Evolutionary conservation across 2,329 filamentous ascomycete genomes (phyloP), one percentile per base, ranked within the genome.

Genomic region (Coniosporium tulheliwenetii): DNA sequence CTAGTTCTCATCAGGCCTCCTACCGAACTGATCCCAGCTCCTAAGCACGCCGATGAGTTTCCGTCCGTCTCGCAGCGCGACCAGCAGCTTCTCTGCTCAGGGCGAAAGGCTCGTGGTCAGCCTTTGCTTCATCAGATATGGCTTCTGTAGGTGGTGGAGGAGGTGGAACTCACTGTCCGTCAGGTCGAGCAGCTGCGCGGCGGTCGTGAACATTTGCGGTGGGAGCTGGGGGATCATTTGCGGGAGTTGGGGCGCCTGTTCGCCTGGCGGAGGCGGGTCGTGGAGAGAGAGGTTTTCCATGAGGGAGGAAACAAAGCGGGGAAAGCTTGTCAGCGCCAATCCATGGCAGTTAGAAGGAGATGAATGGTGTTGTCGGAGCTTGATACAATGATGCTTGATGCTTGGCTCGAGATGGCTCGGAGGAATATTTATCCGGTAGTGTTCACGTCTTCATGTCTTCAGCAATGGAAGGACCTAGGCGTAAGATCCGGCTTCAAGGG

Each of bases 11-110:
- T 5, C 32, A 44, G 37, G 40, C 34, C 19, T 40, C 51, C 9
- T 78, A 94, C 87, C 89, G 56, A 94, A 96, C 62, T 98, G 91
- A 63, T 98, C 91, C 85, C 91, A 98, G 51, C 85, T 93, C 54
- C 91, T 74, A 50, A 98, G 65, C 37, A 96, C 84, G 29, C 91
- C 91, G 50, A 93, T 83, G 50, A 96, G 70, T 65, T 96, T 96
- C 52, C 89, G 77, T 45, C 93, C 91, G 58, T 98, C 91, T 50
- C 91, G 81, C 41, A 98, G 73, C 37, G 87, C 78, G 42, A 96
- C 73, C 64, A 95, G 78, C 44, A 98, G 77, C 66, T 98, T 98
- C 68, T 98, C 91, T 96, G 60, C 47, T 50, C 30, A 39, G 37
- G 8, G 14, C n/a, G 37, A 35, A 41, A 41, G 47, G 39, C 37